A percentile compares a stretch with the other conserved stretches of the same genome.
phyloP scores from a whole-genome alignment of 1,284 basidiomycete species.

The Trametes polyzona region DNA sequence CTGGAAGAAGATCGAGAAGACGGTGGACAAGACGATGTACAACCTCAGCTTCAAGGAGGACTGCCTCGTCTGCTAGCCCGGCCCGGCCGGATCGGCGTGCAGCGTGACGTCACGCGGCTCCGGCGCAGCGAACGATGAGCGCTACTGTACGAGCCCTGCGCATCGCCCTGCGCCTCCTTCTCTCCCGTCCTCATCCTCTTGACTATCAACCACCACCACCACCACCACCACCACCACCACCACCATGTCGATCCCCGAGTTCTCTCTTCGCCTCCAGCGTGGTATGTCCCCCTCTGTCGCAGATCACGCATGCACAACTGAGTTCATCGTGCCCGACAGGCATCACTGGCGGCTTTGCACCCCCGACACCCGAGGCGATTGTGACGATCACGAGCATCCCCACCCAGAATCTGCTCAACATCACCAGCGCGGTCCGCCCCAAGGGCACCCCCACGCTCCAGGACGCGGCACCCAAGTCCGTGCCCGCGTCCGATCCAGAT shows the following conservation, averaged over 20 bases:
- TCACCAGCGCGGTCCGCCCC: constrained; percentile 52
- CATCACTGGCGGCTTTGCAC: constrained; percentile 74
- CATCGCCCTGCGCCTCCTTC: neutral
- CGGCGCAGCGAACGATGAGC: constrained; percentile 11
- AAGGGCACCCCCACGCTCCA: constrained; percentile 51
- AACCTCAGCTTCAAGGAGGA: constrained; percentile 92
- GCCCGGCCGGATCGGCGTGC: neutral
- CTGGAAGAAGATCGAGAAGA: constrained; percentile 97
- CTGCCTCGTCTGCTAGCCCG: constrained; percentile 59
- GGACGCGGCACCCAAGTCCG: constrained; percentile 47
- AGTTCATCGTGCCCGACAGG: constrained; percentile 44
- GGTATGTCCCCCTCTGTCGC: constrained; percentile 25
- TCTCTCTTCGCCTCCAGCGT: constrained; percentile 41
- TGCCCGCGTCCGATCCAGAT: constrained; percentile 42
- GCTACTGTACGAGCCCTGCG: constrained; percentile 1
- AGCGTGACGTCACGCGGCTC: constrained; percentile 17
- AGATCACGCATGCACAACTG: constrained; percentile 12
- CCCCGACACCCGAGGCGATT: constrained; percentile 62
- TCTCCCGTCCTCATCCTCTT: neutral
- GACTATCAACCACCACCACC: neutral
- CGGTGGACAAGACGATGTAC: constrained; percentile 95
- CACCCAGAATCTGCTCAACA: constrained; percentile 42
- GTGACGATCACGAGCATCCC: constrained; percentile 51
- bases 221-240: neutral
- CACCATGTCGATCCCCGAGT: constrained; percentile 38